Conservation (phyloP, 306 rosid genomes). For the Styphnolobium japonicum region DNA sequence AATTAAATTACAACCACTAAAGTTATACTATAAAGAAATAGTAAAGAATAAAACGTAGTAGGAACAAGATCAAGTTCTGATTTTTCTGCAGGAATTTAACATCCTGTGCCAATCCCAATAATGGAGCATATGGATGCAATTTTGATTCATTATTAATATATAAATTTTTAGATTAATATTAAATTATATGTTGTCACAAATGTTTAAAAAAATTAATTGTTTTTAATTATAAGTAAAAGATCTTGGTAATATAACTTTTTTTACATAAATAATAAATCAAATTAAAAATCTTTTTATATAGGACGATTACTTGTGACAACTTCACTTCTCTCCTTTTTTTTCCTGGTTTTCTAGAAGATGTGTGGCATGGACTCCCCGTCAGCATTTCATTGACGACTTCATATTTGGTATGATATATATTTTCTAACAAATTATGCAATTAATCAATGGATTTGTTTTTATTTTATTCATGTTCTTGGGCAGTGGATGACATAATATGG, state of each 20-base stretch:
- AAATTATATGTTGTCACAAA: background rate
- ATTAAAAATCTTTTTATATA: background rate
- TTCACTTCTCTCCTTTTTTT: background rate
- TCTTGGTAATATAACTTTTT: too few species aligned
- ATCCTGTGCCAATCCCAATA: background rate
- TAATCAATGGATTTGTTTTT: background rate
- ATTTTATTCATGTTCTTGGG: background rate
- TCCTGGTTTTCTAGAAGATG: background rate
- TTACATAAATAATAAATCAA: background rate
- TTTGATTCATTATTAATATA: background rate
- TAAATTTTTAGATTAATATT: background rate
- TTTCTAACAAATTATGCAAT: background rate
- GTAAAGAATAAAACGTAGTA: background rate
- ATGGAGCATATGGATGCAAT: background rate
- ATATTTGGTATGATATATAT: background rate
- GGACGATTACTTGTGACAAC: background rate
- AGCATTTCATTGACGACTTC: background rate
- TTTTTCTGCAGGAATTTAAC: background rate
- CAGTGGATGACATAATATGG: background rate
- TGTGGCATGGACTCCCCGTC: background rate
- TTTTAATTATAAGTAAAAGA: too few species aligned
- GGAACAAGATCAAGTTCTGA: conserved; percentile 10
- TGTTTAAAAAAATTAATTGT: too few species aligned
- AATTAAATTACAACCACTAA: background rate
- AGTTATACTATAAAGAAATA: background rate